Percentiles rank a stretch among this genome's conserved stretches.
These are phyloP conservation scores for Mycena sanguinolenta DNA, from an alignment of 768 basidiomycete genomes.

Conservation along the genomic window DNA sequence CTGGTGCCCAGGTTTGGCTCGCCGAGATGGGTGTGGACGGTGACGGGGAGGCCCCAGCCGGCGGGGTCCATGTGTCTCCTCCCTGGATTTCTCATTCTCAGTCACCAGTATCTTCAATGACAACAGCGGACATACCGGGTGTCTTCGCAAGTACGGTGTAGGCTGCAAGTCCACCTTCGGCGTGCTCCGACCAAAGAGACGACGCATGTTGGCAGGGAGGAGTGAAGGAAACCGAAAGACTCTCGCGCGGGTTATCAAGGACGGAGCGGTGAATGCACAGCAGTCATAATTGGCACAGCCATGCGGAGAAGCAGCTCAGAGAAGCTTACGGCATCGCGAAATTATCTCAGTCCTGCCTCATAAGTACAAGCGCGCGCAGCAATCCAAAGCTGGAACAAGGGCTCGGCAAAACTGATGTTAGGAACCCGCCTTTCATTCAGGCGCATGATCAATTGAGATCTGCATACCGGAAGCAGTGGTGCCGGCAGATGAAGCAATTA, in stretches of 20 bases:
- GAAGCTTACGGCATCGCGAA: constrained; percentile 15
- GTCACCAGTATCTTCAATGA: neutral
- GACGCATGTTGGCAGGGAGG: constrained; percentile 27
- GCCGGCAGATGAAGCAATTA: neutral
- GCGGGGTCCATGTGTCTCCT: neutral
- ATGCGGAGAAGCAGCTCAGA: constrained; percentile 9
- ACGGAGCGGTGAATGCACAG: constrained; percentile 12
- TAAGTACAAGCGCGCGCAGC: neutral
- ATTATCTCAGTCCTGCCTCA: constrained; percentile 16
- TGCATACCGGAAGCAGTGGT: neutral
- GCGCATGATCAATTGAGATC: neutral
- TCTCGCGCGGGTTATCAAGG: constrained; percentile 20
- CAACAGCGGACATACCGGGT: neutral
- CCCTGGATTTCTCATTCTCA: neutral
- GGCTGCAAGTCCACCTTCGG: constrained; percentile 15
- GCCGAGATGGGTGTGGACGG: constrained; percentile 17
- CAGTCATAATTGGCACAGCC: constrained; percentile 11
- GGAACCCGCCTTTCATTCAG: neutral
- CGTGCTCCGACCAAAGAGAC: constrained; percentile 24
- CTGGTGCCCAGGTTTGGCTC: constrained; percentile 29
- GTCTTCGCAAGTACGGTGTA: constrained; percentile 27
- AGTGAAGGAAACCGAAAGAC: neutral
- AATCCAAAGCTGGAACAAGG: constrained; percentile 9
- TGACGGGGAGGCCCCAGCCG: neutral
- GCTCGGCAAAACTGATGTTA: constrained; percentile 6